These are phyloP conservation scores for Clonostachys solani DNA, from an alignment of 2,329 filamentous ascomycete species.

Conservation along the genomic window DNA sequence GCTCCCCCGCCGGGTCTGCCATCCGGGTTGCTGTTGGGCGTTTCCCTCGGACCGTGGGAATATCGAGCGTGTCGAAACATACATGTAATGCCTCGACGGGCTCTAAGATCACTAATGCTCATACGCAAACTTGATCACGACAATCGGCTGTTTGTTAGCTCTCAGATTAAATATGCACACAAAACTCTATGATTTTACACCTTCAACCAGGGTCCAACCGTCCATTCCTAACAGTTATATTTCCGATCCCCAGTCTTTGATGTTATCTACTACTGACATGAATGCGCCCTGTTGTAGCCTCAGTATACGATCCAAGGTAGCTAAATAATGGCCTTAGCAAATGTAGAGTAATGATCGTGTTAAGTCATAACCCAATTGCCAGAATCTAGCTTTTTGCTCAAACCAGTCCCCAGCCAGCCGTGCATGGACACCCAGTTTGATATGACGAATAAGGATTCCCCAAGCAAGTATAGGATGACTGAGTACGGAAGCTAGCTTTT, in stretches of 20 bases:
- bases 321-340: too few species aligned
- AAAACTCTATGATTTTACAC: constrained; percentile 3
- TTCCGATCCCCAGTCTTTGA: background rate
- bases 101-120: constrained; percentile 28
- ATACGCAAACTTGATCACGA: constrained; percentile 32
- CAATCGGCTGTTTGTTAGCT: constrained; percentile 37
- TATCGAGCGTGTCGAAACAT: constrained; percentile 11
- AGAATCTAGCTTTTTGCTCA: too few species aligned
- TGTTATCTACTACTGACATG: too few species aligned
- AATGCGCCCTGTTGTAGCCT: too few species aligned
- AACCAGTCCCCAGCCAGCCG: too few species aligned
- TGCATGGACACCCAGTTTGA: too few species aligned
- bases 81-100: constrained; percentile 18
- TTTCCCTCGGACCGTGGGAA: constrained; percentile 1
- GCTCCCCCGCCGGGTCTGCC: background rate
- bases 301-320: too few species aligned
- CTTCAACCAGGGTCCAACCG: constrained; percentile 1
- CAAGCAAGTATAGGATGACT: too few species aligned
- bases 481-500: too few species aligned
- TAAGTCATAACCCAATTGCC: too few species aligned
- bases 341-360: too few species aligned
- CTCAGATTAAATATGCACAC: constrained; percentile 31
- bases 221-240: constrained; percentile 5
- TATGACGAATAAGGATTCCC: too few species aligned
- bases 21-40: constrained; percentile 1